Evolutionary conservation across 345 rosid species (phyloP).

Genomic region (Anacardium occidentale): DNA sequence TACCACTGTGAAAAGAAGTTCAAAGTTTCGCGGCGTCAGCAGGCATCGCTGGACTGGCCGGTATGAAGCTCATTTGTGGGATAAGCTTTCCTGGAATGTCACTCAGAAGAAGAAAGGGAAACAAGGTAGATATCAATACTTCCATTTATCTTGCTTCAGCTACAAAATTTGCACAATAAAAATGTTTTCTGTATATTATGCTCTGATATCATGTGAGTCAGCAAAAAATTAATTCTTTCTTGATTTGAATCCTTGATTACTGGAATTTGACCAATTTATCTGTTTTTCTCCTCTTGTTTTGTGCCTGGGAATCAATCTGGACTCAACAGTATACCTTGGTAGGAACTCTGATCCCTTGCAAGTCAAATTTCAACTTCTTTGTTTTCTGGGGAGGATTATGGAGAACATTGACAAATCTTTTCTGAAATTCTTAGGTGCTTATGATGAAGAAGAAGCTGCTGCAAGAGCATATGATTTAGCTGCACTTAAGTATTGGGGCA

Average conservation of each 20-base stretch:
- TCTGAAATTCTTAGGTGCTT: constrained; percentile 43
- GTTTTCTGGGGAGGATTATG: neutral
- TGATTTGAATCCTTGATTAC: neutral
- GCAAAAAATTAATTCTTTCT: too few species aligned
- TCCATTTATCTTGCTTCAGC: neutral
- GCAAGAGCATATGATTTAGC: constrained; percentile 74
- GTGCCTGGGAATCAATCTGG: constrained; percentile 17
- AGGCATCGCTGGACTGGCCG: constrained; percentile 71
- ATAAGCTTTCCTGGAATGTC: constrained; percentile 63
- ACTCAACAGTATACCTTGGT: constrained; percentile 61
- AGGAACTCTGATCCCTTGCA: constrained; percentile 13
- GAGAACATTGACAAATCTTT: constrained; percentile 6
- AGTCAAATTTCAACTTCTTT: neutral
- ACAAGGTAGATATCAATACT: constrained; percentile 40
- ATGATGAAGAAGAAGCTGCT: constrained; percentile 72
- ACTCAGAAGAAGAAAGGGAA: constrained; percentile 73
- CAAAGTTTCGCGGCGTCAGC: constrained; percentile 72
- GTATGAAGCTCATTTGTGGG: constrained; percentile 74
- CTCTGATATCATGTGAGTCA: too few species aligned
- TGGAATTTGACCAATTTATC: neutral
- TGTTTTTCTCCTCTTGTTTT: constrained; percentile 12
- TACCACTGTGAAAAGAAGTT: constrained; percentile 64
- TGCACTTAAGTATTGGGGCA: constrained; percentile 68
- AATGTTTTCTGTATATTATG: too few species aligned
- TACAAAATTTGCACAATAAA: too few species aligned